A percentile compares a stretch with the other conserved stretches of the same genome.
These are phyloP conservation scores for Dittrichia graveolens DNA, from an alignment of 129 eudicot species.

Conservation along the genomic window DNA sequence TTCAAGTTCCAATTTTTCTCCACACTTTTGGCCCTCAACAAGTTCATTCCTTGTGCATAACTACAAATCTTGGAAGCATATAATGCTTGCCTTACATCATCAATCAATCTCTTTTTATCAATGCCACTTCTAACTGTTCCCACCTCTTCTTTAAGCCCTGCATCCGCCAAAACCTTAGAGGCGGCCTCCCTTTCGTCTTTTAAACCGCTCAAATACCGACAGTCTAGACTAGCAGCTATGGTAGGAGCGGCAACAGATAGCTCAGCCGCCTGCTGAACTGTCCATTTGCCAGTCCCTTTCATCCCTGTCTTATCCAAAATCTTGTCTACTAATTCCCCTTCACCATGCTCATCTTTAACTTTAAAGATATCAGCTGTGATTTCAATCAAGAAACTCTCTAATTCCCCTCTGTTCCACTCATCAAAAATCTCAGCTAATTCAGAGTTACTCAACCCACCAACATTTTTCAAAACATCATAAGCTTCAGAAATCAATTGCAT, in stretches of 20 bases:
- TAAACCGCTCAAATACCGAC: constrained; percentile 84
- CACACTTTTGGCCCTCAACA: constrained; percentile 75
- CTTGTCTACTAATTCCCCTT: constrained; percentile 83
- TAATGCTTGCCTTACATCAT: constrained; percentile 91
- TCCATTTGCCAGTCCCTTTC: constrained; percentile 99
- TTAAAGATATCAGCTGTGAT: constrained; percentile 82
- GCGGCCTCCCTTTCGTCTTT: constrained; percentile 82
- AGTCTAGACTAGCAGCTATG: constrained; percentile 79
- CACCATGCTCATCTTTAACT: constrained; percentile 64
- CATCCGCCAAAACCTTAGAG: constrained; percentile 39
- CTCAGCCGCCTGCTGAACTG: constrained; percentile 98
- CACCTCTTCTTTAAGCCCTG: constrained; percentile 73
- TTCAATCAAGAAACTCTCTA: constrained; percentile 87
- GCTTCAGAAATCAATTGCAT: constrained; percentile 95
- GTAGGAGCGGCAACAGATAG: constrained; percentile 85
- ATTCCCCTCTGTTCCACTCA: constrained; percentile 90
- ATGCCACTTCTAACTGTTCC: constrained; percentile 42
- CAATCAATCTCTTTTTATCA: constrained; percentile 82
- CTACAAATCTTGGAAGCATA: constrained; percentile 91
- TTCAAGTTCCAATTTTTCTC: constrained; percentile 88
- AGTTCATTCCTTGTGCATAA: constrained; percentile 96
- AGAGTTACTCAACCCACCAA: constrained; percentile 57
- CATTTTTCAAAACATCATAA: constrained; percentile 79
- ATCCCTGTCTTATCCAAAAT: constrained; percentile 93
- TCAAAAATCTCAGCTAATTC: constrained; percentile 76